Percentiles rank a stretch among this genome's conserved stretches.
Evolutionary conservation across 2,329 filamentous ascomycete genomes (phyloP).

Genomic region (Metarhizium humberi): DNA sequence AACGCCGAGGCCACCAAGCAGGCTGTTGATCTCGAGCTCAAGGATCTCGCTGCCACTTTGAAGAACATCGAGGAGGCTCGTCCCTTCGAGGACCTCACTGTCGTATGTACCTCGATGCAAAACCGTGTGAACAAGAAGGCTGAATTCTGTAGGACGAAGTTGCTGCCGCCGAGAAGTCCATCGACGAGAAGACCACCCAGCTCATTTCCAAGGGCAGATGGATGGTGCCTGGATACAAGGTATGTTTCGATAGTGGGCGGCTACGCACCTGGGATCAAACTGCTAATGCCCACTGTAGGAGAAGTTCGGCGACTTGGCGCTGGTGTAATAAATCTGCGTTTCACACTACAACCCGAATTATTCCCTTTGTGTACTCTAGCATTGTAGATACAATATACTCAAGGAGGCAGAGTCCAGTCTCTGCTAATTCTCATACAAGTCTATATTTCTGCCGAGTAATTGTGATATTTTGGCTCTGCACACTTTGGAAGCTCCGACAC

Average conservation of each 20-base stretch:
- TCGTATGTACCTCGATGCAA: conserved; percentile 55
- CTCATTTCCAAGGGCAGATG: conserved; percentile 97
- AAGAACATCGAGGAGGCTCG: conserved; percentile 95
- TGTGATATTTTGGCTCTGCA: background rate
- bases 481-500: background rate
- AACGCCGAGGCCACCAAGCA: conserved; percentile 95
- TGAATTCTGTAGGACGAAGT: conserved; percentile 69
- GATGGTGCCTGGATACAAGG: conserved; percentile 98
- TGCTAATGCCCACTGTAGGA: conserved; percentile 58
- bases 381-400: conserved; percentile 54
- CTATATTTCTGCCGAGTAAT: background rate
- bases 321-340: conserved; percentile 59
- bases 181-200: conserved; percentile 92
- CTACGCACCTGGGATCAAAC: background rate
- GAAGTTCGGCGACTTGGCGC: conserved; percentile 95
- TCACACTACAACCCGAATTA: conserved; percentile 25
- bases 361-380: conserved; percentile 58
- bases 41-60: conserved; percentile 87
- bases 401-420: conserved; percentile 21
- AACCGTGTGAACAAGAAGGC: conserved; percentile 5
- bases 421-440: conserved; percentile 20
- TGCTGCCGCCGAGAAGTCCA: conserved; percentile 85
- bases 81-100: conserved; percentile 94
- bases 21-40: conserved; percentile 89
- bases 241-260: conserved; percentile 32